phyloP scores from a whole-genome alignment of 140 eudicot genomes.

The Ambrosia hybrid region DNA sequence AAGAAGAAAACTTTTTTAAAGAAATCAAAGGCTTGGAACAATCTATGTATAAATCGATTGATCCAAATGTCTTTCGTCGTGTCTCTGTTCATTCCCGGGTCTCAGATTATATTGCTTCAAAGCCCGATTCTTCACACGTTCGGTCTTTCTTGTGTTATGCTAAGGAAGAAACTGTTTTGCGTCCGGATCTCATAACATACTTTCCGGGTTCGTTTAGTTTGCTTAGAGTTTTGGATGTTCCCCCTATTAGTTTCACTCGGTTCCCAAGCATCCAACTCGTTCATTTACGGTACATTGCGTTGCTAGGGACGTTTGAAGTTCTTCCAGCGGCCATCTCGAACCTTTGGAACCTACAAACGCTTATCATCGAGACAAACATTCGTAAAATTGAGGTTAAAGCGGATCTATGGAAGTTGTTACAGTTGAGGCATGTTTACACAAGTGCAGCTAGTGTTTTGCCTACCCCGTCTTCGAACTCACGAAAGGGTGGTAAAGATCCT shows the following conservation, averaged over 20 bases:
- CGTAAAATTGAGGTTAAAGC: slow-evolving; percentile 32
- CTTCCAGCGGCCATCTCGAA: slow-evolving; percentile 35
- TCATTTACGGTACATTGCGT: slow-evolving; percentile 44
- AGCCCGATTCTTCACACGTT: slow-evolving; percentile 31
- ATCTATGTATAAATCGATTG: not conserved
- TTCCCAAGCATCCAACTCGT: slow-evolving; percentile 37
- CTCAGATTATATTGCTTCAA: slow-evolving; percentile 28
- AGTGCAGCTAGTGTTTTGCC: slow-evolving; percentile 27
- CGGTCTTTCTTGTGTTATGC: slow-evolving; percentile 52
- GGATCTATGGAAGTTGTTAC: slow-evolving; percentile 49
- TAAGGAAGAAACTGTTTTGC: slow-evolving; percentile 27
- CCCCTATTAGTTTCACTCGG: slow-evolving; percentile 25
- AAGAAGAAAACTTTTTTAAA: slow-evolving; percentile 39
- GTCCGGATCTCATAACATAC: not conserved
- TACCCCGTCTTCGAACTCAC: slow-evolving; percentile 22
- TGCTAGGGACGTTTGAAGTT: slow-evolving; percentile 33
- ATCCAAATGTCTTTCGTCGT: slow-evolving; percentile 39
- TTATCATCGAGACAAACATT: slow-evolving; percentile 34
- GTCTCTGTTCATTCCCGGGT: slow-evolving; percentile 44
- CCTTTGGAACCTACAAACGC: slow-evolving; percentile 46
- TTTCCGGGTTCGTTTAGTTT: slow-evolving; percentile 30
- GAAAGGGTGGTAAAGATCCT: slow-evolving; percentile 22
- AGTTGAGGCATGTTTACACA: slow-evolving; percentile 44
- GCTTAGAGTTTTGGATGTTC: slow-evolving; percentile 44
- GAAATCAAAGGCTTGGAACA: slow-evolving; percentile 27